Evolutionary conservation across 1,284 basidiomycete genomes (phyloP).

Genomic region (Pseudozyma pruni): DNA sequence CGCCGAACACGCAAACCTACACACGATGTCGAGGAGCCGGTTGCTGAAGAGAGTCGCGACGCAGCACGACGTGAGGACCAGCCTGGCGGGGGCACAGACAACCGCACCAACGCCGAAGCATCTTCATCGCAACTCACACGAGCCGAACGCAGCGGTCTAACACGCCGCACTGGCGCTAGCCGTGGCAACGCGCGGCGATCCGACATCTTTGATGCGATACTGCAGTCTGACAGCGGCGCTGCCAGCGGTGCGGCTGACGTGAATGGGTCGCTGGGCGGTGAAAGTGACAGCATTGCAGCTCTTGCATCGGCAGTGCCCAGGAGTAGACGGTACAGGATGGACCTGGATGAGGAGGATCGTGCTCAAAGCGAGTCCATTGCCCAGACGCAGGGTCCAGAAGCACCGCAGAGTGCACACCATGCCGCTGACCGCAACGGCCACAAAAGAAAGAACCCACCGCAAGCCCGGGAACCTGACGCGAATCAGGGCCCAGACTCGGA

Average conservation of each 20-base stretch:
- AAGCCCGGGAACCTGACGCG: not conserved
- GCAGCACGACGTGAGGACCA: not conserved
- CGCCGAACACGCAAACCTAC: constrained; percentile 37
- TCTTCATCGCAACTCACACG: constrained; percentile 19
- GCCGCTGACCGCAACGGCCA: not conserved
- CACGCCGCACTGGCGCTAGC: constrained; percentile 36
- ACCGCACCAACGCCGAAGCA: not conserved
- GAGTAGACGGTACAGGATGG: constrained; percentile 44
- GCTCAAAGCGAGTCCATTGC: constrained; percentile 13
- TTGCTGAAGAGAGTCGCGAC: not conserved
- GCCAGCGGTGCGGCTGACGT: not conserved
- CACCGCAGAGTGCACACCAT: no score
- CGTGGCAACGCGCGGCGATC: constrained; percentile 29
- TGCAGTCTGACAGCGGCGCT: constrained; percentile 5
- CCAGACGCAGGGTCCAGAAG: constrained; percentile 4
- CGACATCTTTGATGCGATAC: constrained; percentile 43
- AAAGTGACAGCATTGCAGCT: not conserved
- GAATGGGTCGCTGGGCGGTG: not conserved
- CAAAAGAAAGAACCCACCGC: constrained; percentile 30
- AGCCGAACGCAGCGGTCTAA: constrained; percentile 24
- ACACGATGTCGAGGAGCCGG: not conserved
- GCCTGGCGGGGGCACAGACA: not conserved
- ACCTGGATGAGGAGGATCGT: constrained; percentile 49
- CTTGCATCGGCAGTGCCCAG: constrained; percentile 9
- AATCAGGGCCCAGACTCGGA: not conserved